A percentile compares a stretch with the other conserved stretches of the same genome.
Conservation (phyloP, 2,329 filamentous ascomycete species). For the Alternaria sp. region DNA sequence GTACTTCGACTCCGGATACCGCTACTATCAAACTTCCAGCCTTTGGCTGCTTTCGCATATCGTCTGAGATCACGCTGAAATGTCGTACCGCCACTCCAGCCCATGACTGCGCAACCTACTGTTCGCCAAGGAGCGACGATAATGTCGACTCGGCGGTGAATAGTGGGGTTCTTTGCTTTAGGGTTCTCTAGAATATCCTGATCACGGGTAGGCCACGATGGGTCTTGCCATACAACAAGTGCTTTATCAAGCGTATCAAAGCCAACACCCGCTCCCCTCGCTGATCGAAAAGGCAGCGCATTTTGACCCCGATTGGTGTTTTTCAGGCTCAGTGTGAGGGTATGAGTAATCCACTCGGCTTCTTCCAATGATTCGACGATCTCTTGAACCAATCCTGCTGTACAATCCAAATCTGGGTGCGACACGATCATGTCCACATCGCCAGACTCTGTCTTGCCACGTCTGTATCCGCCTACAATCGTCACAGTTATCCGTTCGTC, state of each 20-base stretch:
- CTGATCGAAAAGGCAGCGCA: slow-evolving; percentile 62
- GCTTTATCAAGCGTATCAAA: slow-evolving; percentile 94
- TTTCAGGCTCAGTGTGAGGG: slow-evolving; percentile 72
- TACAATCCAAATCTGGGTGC: slow-evolving; percentile 75
- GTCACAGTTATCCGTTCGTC: slow-evolving; percentile 63
- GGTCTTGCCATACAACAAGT: slow-evolving; percentile 89
- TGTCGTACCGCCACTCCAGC: slow-evolving; percentile 88
- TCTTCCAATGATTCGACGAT: slow-evolving; percentile 75
- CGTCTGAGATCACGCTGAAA: slow-evolving; percentile 86
- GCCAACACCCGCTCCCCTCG: slow-evolving; percentile 59
- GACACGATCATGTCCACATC: slow-evolving; percentile 89
- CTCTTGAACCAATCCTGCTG: slow-evolving; percentile 73
- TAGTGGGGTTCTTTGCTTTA: slow-evolving; percentile 69
- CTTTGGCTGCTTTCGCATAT: slow-evolving; percentile 76
- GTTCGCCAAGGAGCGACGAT: slow-evolving; percentile 90
- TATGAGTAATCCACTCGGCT: slow-evolving; percentile 79
- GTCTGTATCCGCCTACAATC: slow-evolving; percentile 82
- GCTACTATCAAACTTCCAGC: slow-evolving; percentile 90
- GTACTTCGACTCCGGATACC: slow-evolving; percentile 75
- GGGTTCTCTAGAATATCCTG: slow-evolving; percentile 47
- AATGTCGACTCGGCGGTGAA: slow-evolving; percentile 88
- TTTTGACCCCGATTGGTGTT: slow-evolving; percentile 77
- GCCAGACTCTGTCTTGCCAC: slow-evolving; percentile 75
- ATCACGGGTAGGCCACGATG: slow-evolving; percentile 53
- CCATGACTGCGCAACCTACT: slow-evolving; percentile 84